Conservation (phyloP, 2,329 filamentous ascomycete species). For the Colletotrichum aenigma region DNA sequence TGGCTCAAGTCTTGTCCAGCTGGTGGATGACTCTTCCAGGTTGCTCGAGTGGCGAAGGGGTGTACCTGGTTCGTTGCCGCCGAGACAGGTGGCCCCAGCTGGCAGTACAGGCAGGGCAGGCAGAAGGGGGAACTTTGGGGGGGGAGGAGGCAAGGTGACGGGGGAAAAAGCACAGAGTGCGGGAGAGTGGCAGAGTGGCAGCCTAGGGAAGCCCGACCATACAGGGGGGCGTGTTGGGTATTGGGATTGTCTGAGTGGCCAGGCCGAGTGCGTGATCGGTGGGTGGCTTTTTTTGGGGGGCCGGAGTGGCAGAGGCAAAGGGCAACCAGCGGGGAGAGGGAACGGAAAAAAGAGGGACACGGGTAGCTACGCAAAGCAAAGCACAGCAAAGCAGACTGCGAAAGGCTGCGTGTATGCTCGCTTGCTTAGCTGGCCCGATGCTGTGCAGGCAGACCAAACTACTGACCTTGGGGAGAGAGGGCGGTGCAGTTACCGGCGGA, state of each 20-base stretch:
- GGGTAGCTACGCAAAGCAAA: not conserved
- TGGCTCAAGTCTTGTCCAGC: conserved; percentile 20
- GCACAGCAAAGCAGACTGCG: not conserved
- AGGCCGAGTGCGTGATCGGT: conserved; percentile 13
- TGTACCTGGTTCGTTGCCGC: conserved; percentile 20
- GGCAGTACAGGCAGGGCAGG: conserved; percentile 21
- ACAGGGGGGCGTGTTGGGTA: conserved; percentile 4
- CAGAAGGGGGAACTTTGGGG: conserved; percentile 9
- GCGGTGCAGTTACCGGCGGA: conserved; percentile 9
- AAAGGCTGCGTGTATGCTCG: not conserved
- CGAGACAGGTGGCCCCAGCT: conserved; percentile 37
- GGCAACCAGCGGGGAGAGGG: not conserved
- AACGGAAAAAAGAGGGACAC: not conserved
- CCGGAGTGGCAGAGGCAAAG: not conserved
- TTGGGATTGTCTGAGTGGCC: conserved; percentile 1
- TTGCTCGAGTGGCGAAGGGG: conserved; percentile 19
- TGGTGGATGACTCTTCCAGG: conserved; percentile 30
- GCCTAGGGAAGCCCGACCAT: conserved; percentile 16
- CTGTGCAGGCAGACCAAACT: not conserved
- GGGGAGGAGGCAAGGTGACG: not conserved
- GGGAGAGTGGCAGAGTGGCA: conserved; percentile 4
- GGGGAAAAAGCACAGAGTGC: not conserved
- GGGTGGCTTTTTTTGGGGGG: not conserved
- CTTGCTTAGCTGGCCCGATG: not conserved
- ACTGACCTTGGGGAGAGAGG: conserved; percentile 12